Conservation (phyloP, 2,329 filamentous ascomycete genomes). For the Colletotrichum sp. region DNA sequence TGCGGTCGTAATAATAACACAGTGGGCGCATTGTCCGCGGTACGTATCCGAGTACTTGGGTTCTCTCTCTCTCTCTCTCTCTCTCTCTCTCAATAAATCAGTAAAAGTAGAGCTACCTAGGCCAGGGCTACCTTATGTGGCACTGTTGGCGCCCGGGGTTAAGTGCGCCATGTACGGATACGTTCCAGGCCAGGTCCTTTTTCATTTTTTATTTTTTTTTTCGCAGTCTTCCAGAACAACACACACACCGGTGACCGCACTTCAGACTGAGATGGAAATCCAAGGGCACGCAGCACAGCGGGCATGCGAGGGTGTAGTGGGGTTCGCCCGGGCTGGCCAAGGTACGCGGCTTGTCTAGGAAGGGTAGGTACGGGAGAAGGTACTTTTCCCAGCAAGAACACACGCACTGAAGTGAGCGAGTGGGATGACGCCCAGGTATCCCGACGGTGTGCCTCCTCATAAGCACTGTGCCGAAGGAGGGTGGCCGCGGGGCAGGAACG, state of each 20-base stretch:
- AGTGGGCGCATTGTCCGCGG: not conserved
- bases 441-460: not conserved
- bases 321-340: not conserved
- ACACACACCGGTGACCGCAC: not conserved
- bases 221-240: not conserved
- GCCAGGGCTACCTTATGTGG: not conserved
- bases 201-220: not conserved
- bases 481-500: constrained; percentile 8
- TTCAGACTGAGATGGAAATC: not conserved
- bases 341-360: not conserved
- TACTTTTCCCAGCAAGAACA: not conserved
- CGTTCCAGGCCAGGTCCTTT: not conserved
- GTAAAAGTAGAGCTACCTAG: not conserved
- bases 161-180: not conserved
- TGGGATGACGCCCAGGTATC: constrained; percentile 11
- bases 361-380: not conserved
- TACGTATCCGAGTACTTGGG: not conserved
- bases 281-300: not conserved
- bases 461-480: not conserved
- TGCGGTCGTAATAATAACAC: not conserved
- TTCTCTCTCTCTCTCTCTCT: too few species aligned
- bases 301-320: constrained; percentile 19
- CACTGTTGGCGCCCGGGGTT: not conserved
- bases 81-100: not conserved
- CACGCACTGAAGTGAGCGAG: not conserved